Conservation (phyloP, 371 early-diverging fungal species). For the Mortierella sp. region DNA sequence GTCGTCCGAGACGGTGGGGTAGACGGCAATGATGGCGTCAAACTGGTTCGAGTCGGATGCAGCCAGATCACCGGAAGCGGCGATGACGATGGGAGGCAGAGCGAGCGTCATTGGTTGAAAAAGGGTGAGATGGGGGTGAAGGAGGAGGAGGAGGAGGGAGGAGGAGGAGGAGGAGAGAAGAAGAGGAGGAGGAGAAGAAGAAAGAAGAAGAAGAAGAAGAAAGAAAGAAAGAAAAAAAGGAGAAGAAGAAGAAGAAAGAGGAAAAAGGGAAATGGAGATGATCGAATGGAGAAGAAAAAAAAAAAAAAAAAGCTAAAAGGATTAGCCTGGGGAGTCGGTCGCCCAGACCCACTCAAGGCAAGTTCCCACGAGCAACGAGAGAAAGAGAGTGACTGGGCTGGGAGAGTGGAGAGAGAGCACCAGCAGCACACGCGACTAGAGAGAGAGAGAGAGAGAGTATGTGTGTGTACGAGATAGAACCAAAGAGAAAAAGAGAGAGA, state of each 20-base stretch:
- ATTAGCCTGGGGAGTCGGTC: no score
- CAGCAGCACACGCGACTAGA: no score
- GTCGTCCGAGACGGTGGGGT: constrained; percentile 30
- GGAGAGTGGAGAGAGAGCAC: no score
- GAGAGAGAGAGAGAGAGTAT: no score
- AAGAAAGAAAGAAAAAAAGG: not conserved
- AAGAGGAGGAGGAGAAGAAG: not conserved
- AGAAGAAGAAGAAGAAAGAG: not conserved
- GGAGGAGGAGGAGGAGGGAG: constrained; percentile 10
- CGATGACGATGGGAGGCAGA: constrained; percentile 36
- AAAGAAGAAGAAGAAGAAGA: constrained; percentile 7
- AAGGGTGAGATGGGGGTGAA: not conserved
- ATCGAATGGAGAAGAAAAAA: not conserved
- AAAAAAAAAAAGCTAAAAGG: constrained; percentile 8
- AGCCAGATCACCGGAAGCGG: constrained; percentile 30
- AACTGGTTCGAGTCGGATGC: constrained; percentile 20
- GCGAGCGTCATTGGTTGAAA: constrained; percentile 38
- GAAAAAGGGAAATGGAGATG: not conserved
- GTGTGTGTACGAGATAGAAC: no score
- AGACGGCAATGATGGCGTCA: constrained; percentile 51
- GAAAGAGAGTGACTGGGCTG: no score
- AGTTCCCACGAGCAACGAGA: no score
- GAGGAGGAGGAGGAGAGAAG: no score
- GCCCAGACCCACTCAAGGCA: no score
- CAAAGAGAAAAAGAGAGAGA: no score